Percentiles rank a stretch among this genome's conserved stretches.
Conservation (phyloP, 2,329 filamentous ascomycete genomes). For the Cryphonectria naterciae region DNA sequence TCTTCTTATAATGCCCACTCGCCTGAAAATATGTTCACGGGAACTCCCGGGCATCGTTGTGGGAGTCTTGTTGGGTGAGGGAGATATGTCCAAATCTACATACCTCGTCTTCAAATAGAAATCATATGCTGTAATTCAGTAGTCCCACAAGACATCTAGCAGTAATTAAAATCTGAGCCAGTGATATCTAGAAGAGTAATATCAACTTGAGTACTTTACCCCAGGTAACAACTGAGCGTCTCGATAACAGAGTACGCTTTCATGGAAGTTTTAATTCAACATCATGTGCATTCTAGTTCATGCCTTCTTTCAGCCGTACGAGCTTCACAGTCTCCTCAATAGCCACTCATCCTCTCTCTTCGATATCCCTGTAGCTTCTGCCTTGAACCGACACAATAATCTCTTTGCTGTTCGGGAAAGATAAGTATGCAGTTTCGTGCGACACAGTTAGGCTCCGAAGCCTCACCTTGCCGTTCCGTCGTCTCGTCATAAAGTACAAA, state of each 20-base stretch:
- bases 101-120: no score
- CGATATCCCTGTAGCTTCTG: not conserved
- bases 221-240: not conserved
- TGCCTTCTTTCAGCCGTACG: not conserved
- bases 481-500: not conserved
- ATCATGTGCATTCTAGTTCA: not conserved
- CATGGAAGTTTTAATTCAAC: not conserved
- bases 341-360: not conserved
- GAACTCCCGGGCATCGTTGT: not conserved
- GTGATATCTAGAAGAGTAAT: no score
- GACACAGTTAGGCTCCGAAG: not conserved
- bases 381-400: not conserved
- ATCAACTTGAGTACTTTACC: not conserved
- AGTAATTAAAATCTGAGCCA: no score
- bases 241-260: not conserved
- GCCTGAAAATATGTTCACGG: not conserved
- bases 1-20: not conserved
- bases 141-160: no score
- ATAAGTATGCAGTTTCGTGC: not conserved
- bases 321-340: not conserved
- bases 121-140: no score
- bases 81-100: no score
- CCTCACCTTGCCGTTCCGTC: no score
- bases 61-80: no score
- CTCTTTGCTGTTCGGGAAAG: not conserved